Evolutionary conservation across 2,329 filamentous ascomycete species (phyloP), one percentile per base, ranked within the genome.

Genomic region (Penicillium brasilianum): DNA sequence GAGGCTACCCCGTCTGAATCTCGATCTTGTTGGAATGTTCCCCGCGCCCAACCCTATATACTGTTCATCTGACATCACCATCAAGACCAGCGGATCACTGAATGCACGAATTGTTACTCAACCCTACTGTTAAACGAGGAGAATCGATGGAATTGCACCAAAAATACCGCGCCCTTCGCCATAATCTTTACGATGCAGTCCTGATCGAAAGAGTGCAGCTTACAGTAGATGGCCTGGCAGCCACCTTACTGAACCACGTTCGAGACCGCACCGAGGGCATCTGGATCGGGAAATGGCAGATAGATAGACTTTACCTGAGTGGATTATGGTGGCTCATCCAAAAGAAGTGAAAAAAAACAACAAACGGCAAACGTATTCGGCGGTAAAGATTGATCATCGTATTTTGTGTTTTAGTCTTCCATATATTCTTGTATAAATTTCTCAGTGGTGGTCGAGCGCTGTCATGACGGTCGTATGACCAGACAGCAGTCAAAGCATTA

Each of bases 191-290:
- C 59, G 28, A 52, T 41, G 36, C 36, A 20, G 53, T 30, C 39
- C 58, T 37, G 30, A 61, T 43, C 34, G 50, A 54, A 54, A 49
- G 48, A 44, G 55, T 55, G 55, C 56, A 28, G 32, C 37, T 32
- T 57, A n/a, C n/a, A n/a, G n/a, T n/a, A 51, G 46, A 58, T 56
- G 57, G 51, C 57, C 55, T 62, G 55, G 49, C 46, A 55, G 58
- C 56, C 22, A 46, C 60, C 64, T 67, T 68, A 41, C 62, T 58
- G 59, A 59, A 55, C 67, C 67, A 69, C 67, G 67, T 69, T 69
- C 52, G 55, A 68, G 64, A 61, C 59, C 57, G 56, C 54, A 66
- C 28, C n/a, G 34, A 61, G 46, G 57, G 52, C 22, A 22, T 55
- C 57, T 57, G 22, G 32, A 62, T 55, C 65, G 60, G 65, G 58